These are phyloP conservation scores for Fusarium heterosporum DNA, from an alignment of 2,329 filamentous ascomycete genomes.

Conservation along the genomic window DNA sequence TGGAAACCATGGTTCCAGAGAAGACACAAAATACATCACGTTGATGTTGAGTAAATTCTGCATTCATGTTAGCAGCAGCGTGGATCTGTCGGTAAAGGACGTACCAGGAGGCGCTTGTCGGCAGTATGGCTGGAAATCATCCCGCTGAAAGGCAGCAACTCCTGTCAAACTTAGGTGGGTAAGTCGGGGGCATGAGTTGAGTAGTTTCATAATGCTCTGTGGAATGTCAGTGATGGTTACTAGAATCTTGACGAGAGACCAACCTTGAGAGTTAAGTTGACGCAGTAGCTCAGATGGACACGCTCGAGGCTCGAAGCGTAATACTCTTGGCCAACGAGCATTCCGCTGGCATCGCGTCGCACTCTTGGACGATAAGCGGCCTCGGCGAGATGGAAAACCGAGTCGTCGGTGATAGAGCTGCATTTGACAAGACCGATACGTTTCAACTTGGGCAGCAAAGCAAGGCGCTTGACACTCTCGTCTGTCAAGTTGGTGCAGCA, in stretches of 20 bases:
- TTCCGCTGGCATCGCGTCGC: slow-evolving; percentile 61
- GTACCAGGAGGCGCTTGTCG: slow-evolving; percentile 82
- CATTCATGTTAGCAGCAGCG: slow-evolving; percentile 41
- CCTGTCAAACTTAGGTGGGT: slow-evolving; percentile 96
- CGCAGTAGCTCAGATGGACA: slow-evolving; percentile 96
- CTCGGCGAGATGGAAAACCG: slow-evolving; percentile 85
- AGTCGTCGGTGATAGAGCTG: slow-evolving; percentile 86
- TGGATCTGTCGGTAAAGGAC: slow-evolving; percentile 29
- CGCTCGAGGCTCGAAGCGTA: slow-evolving; percentile 80
- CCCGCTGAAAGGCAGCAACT: slow-evolving; percentile 87
- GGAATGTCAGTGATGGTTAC: slow-evolving; percentile 28
- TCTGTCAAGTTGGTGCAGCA: slow-evolving; percentile 93
- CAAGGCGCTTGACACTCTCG: slow-evolving; percentile 83
- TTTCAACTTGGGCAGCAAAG: slow-evolving; percentile 90
- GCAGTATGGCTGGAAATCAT: slow-evolving; percentile 87
- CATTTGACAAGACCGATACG: slow-evolving; percentile 97
- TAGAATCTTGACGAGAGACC: slow-evolving; percentile 49
- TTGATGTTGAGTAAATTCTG: slow-evolving; percentile 95
- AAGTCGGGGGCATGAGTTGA: slow-evolving; percentile 91
- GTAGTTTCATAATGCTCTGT: slow-evolving; percentile 87
- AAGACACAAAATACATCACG: slow-evolving; percentile 98
- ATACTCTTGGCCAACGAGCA: slow-evolving; percentile 63
- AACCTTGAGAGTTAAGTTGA: slow-evolving; percentile 84
- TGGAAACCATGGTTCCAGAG: slow-evolving; percentile 84
- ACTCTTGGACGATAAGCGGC: slow-evolving; percentile 68